These are phyloP conservation scores for Ogataea henricii DNA, from an alignment of 805 yeast species.

Conservation along the genomic window DNA sequence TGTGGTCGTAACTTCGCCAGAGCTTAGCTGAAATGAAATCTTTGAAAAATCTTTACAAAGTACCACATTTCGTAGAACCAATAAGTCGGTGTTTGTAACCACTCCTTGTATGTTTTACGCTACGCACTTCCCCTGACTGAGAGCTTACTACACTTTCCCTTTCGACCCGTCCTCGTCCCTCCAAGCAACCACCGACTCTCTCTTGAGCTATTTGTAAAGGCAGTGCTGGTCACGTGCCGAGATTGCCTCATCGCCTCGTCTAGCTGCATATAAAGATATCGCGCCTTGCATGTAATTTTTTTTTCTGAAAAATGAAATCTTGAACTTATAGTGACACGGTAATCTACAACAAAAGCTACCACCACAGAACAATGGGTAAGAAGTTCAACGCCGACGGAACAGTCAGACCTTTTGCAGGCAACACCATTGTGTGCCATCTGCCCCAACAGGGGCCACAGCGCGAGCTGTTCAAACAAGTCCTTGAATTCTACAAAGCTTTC, in stretches of 20 bases:
- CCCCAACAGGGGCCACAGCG: constrained; percentile 21
- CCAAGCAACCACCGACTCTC: too few relatives aligned
- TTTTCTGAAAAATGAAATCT: background rate
- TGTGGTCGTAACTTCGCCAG: constrained; percentile 16
- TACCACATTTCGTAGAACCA: too few relatives aligned
- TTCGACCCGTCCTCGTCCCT: too few relatives aligned
- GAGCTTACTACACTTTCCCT: too few relatives aligned
- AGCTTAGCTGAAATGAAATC: too few relatives aligned
- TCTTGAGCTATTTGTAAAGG: too few relatives aligned
- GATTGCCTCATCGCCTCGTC: background rate
- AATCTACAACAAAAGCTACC: background rate
- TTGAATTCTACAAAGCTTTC: constrained; percentile 17
- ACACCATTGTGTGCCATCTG: constrained; percentile 21
- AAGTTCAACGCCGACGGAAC: constrained; percentile 22
- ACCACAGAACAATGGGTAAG: constrained; percentile 12
- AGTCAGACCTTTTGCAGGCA: constrained; percentile 19
- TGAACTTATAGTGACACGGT: background rate
- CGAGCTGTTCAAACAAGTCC: constrained; percentile 15
- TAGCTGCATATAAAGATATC: constrained; percentile 1
- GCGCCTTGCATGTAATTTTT: background rate
- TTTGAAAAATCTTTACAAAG: too few relatives aligned
- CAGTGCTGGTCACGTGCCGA: background rate
- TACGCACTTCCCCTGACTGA: too few relatives aligned
- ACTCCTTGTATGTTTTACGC: too few relatives aligned
- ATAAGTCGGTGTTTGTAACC: too few relatives aligned